Evolutionary conservation across 140 eudicot genomes (phyloP).

Genomic region (Senecio squalidus): DNA sequence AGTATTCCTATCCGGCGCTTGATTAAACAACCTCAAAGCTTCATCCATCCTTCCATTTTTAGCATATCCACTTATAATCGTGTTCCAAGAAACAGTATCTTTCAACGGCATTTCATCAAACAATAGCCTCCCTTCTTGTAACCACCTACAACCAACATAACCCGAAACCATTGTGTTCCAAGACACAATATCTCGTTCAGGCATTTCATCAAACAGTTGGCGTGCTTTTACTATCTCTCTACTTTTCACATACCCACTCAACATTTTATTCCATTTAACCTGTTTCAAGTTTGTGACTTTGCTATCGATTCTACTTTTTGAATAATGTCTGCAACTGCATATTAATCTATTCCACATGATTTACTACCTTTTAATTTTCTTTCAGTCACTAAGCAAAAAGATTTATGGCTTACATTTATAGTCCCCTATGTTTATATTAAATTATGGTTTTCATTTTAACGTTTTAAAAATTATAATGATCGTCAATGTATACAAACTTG

Average conservation of each 20-base stretch:
- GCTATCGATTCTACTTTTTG: no score
- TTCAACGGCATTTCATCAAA: conserved; percentile 67
- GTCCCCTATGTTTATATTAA: no score
- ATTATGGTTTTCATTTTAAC: no score
- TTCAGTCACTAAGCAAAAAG: no score
- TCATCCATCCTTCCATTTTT: conserved; percentile 59
- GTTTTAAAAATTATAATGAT: no score
- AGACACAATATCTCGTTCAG: conserved; percentile 56
- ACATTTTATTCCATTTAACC: conserved; percentile 49
- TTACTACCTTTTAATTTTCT: no score
- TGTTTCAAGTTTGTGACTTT: no score
- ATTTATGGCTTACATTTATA: no score
- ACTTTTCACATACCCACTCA: conserved; percentile 65
- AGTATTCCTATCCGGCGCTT: conserved; percentile 54
- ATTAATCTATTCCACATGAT: no score
- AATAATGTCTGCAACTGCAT: no score
- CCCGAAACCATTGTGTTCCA: conserved; percentile 86
- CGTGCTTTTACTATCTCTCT: conserved; percentile 66
- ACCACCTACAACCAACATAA: conserved; percentile 46
- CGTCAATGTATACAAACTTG: no score
- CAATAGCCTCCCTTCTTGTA: conserved; percentile 52
- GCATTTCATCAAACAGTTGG: conserved; percentile 67
- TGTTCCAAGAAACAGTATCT: conserved; percentile 82
- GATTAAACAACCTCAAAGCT: conserved; percentile 50
- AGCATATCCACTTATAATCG: conserved; percentile 84